Percentiles rank a stretch among this genome's conserved stretches.
Evolutionary conservation across 139 green algal genomes (phyloP).

Genomic region (Pseudopediastrum boryanum): DNA sequence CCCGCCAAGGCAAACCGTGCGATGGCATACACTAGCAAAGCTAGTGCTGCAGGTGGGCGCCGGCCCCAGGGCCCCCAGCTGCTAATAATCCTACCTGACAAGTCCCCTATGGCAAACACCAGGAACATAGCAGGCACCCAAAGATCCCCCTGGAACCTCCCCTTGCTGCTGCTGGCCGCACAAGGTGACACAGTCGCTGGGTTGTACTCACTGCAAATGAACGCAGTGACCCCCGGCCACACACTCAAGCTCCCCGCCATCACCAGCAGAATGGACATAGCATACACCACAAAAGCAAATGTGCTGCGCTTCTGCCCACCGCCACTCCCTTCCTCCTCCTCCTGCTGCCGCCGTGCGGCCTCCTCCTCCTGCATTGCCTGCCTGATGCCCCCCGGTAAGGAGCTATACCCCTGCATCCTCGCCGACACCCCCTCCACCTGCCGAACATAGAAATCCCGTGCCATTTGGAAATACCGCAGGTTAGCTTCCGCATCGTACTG

Average conservation of each 20-base stretch:
- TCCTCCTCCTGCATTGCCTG: no score
- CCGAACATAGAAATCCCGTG: no score
- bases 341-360: not conserved
- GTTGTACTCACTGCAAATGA: conserved; percentile 49
- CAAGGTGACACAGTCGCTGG: conserved; percentile 37
- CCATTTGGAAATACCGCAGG: no score
- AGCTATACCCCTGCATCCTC: no score
- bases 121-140: conserved; percentile 47
- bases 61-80: conserved; percentile 36
- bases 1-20: conserved; percentile 26
- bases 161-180: not conserved
- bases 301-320: not conserved
- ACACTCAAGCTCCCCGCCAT: conserved; percentile 39
- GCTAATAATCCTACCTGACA: conserved; percentile 33
- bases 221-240: conserved; percentile 43
- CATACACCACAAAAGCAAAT: conserved; percentile 27
- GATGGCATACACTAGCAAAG: conserved; percentile 26
- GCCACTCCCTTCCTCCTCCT: not conserved
- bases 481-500: no score
- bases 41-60: conserved; percentile 8
- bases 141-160: conserved; percentile 40
- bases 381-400: no score
- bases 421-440: no score
- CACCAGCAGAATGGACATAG: conserved; percentile 13
- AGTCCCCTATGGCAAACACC: conserved; percentile 40